phyloP scores from a whole-genome alignment of 2,329 filamentous ascomycete species.

The Kalmusia sp. region DNA sequence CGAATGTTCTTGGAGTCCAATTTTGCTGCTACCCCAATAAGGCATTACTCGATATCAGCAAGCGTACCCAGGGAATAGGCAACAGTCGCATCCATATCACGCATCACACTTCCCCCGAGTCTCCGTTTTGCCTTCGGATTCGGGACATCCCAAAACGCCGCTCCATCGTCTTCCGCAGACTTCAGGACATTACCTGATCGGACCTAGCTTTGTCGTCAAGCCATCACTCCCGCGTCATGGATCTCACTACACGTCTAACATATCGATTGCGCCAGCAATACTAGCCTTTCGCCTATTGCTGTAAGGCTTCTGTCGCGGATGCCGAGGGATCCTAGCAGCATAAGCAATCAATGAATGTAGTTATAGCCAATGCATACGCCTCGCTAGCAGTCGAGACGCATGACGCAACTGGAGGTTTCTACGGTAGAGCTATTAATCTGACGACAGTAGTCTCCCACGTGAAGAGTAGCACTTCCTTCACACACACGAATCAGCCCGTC shows the following conservation, averaged over 20 bases:
- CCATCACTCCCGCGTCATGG: slow-evolving; percentile 1
- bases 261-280: neutral
- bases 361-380: neutral
- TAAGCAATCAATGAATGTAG: neutral
- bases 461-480: neutral
- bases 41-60: neutral
- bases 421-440: neutral
- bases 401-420: neutral
- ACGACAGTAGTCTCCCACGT: neutral
- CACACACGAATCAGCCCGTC: neutral
- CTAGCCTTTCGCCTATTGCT: neutral
- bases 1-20: too few relatives aligned
- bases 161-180: too few relatives aligned
- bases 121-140: neutral
- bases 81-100: neutral
- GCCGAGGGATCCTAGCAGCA: neutral
- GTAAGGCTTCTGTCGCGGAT: neutral
- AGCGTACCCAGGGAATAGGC: neutral
- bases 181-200: neutral
- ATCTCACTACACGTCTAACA: neutral
- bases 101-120: neutral
- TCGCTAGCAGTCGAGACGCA: neutral
- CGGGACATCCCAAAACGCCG: neutral
- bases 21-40: too few relatives aligned
- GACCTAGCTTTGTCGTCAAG: neutral